Conservation (phyloP, 768 basidiomycete genomes). For the Russula ochroleuca region DNA sequence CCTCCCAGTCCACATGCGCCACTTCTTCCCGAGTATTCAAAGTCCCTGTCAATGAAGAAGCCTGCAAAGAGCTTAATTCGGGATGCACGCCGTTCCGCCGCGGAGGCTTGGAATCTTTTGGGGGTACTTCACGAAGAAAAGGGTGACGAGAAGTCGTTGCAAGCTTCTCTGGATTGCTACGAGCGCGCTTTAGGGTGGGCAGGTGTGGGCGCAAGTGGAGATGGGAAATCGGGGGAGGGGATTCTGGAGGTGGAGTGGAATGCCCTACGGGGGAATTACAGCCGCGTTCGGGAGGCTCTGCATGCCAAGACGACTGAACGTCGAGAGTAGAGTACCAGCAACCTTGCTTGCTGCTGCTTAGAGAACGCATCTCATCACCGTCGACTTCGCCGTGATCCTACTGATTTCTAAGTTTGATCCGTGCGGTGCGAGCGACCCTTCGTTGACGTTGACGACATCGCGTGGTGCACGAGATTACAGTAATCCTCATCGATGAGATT, state of each 20-base stretch:
- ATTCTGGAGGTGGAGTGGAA: conserved; percentile 59
- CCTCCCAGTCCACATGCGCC: conserved; percentile 39
- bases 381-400: background rate
- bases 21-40: conserved; percentile 43
- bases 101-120: conserved; percentile 71
- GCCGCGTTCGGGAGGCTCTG: conserved; percentile 37
- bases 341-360: background rate
- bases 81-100: conserved; percentile 65
- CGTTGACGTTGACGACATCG: background rate
- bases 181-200: conserved; percentile 68
- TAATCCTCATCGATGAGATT: background rate
- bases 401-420: background rate
- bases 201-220: conserved; percentile 41
- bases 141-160: conserved; percentile 31
- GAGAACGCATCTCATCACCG: background rate
- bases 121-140: conserved; percentile 57
- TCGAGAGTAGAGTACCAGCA: conserved; percentile 1
- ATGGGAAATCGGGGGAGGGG: conserved; percentile 46
- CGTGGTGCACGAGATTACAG: background rate
- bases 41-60: conserved; percentile 48
- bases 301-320: background rate
- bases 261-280: conserved; percentile 56
- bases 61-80: conserved; percentile 57
- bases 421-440: background rate
- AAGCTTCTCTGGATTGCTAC: conserved; percentile 57